These are phyloP conservation scores for Hypoxylon fuscum DNA, from an alignment of 495 filamentous ascomycete genomes.

Conservation along the genomic window DNA sequence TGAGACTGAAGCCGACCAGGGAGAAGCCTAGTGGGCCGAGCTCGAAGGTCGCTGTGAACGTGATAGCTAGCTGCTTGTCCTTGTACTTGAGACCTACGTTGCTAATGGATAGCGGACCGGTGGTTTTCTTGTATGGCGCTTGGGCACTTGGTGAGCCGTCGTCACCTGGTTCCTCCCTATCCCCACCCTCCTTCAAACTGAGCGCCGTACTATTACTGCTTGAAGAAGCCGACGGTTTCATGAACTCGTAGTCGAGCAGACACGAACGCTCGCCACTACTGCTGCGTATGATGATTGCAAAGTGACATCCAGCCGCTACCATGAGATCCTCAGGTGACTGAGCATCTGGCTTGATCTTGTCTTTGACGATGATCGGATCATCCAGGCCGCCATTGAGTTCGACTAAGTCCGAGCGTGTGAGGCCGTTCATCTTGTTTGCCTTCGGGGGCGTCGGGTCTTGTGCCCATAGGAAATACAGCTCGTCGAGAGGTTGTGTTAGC, in stretches of 20 bases:
- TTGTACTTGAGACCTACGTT: conserved; percentile 51
- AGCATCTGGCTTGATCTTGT: conserved; percentile 17
- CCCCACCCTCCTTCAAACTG: not conserved
- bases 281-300: conserved; percentile 40
- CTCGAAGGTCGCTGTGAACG: conserved; percentile 48
- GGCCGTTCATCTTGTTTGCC: conserved; percentile 14
- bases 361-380: conserved; percentile 12
- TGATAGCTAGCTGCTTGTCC: conserved; percentile 39
- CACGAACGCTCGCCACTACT: conserved; percentile 17
- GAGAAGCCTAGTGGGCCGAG: conserved; percentile 52
- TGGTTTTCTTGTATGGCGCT: conserved; percentile 41
- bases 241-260: conserved; percentile 46
- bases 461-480: conserved; percentile 51
- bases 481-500: conserved; percentile 53
- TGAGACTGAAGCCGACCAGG: conserved; percentile 49
- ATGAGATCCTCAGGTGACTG: conserved; percentile 32
- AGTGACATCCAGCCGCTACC: conserved; percentile 42
- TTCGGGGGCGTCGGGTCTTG: conserved; percentile 26
- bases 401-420: conserved; percentile 29
- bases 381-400: conserved; percentile 23
- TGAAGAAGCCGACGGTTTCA: not conserved
- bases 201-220: not conserved
- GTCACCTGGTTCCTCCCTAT: conserved; percentile 3
- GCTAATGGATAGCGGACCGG: conserved; percentile 44
- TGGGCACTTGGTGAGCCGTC: conserved; percentile 16